Conservation (phyloP, 1,284 basidiomycete genomes). For the Pterulicium gracile region DNA sequence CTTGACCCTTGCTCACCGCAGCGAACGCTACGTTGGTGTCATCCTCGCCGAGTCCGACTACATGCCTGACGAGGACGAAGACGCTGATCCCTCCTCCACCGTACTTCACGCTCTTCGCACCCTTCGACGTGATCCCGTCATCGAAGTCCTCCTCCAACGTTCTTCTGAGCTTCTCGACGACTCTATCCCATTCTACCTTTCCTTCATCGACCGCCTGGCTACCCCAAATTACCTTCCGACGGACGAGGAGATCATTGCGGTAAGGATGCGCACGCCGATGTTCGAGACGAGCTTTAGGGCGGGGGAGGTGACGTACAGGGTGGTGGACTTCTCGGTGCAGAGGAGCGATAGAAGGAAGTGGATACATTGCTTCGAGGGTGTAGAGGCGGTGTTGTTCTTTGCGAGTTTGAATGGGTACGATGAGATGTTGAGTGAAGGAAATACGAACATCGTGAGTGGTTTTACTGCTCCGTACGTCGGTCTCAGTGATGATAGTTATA, state of each 20-base stretch:
- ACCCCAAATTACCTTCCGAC: conserved; percentile 53
- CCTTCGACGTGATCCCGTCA: conserved; percentile 83
- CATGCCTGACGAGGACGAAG: conserved; percentile 84
- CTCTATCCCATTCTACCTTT: conserved; percentile 68
- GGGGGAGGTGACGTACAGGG: conserved; percentile 36
- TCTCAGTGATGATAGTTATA: too few relatives aligned
- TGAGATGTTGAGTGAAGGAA: conserved; percentile 88
- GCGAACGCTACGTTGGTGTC: conserved; percentile 67
- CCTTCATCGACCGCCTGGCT: conserved; percentile 52
- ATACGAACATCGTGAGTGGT: too few relatives aligned
- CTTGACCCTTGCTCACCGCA: conserved; percentile 33
- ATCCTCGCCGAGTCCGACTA: conserved; percentile 75
- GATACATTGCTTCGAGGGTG: conserved; percentile 65
- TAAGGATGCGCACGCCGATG: conserved; percentile 66
- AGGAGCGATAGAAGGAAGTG: conserved; percentile 67
- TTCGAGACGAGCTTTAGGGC: conserved; percentile 46
- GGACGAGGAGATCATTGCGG: conserved; percentile 60
- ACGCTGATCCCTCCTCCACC: conserved; percentile 66
- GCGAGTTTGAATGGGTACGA: conserved; percentile 93
- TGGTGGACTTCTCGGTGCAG: conserved; percentile 67
- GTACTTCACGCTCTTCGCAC: conserved; percentile 75
- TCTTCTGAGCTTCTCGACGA: conserved; percentile 86
- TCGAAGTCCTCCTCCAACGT: conserved; percentile 76
- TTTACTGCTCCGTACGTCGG: conserved; percentile 70
- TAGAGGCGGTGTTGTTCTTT: too few relatives aligned